phyloP scores from a whole-genome alignment of 192 early-diverging fungal species.

The Entomortierella beljakovae region DNA sequence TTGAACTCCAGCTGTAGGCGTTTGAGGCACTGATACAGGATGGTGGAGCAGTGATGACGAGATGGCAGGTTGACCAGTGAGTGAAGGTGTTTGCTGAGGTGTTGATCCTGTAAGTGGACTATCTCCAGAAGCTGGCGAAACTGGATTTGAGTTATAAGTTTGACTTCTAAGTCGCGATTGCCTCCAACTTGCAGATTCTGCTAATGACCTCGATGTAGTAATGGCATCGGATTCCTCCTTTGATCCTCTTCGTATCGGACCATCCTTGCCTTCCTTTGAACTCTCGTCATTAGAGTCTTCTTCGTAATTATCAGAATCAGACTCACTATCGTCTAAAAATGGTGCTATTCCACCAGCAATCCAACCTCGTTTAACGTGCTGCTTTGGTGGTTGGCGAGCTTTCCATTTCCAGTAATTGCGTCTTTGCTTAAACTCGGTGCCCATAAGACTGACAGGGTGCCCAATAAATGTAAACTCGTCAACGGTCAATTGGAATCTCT shows the following conservation, averaged over 20 bases:
- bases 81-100: slow-evolving; percentile 23
- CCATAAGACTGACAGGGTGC: slow-evolving; percentile 62
- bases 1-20: slow-evolving; percentile 33
- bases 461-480: slow-evolving; percentile 90
- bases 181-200: slow-evolving; percentile 32
- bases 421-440: slow-evolving; percentile 51
- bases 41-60: slow-evolving; percentile 29
- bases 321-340: slow-evolving; percentile 68
- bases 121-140: slow-evolving; percentile 20
- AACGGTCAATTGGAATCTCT: slow-evolving; percentile 87
- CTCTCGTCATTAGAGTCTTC: slow-evolving; percentile 54
- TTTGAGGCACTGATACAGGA: slow-evolving; percentile 49
- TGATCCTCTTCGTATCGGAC: slow-evolving; percentile 22
- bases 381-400: slow-evolving; percentile 40
- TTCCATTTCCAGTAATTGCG: slow-evolving; percentile 29
- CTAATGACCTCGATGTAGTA: slow-evolving; percentile 14
- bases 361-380: slow-evolving; percentile 42
- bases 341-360: slow-evolving; percentile 63
- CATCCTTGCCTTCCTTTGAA: slow-evolving; percentile 22
- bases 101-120: slow-evolving; percentile 23
- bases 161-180: slow-evolving; percentile 43
- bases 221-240: slow-evolving; percentile 31
- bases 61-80: slow-evolving; percentile 23
- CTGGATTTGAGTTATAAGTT: slow-evolving; percentile 31
- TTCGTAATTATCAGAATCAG: slow-evolving; percentile 67